Conservation (phyloP, 1,284 basidiomycete genomes). For the Sphaerobolus stellatus region DNA sequence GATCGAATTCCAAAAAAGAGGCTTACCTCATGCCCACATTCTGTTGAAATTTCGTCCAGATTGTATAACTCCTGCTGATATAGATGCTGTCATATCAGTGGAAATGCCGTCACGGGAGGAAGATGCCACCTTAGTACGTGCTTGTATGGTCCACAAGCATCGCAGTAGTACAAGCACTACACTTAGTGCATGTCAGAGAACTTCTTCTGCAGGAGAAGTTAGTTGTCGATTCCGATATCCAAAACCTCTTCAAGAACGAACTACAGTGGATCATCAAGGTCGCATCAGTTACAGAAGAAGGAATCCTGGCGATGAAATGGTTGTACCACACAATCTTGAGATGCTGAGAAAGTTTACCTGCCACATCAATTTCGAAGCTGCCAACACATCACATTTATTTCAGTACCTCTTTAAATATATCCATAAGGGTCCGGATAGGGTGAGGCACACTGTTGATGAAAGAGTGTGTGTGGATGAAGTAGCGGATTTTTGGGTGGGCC, state of each 20-base stretch:
- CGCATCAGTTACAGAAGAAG: constrained; percentile 30
- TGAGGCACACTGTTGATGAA: constrained; percentile 1
- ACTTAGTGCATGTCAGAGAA: constrained; percentile 38
- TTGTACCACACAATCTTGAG: constrained; percentile 41
- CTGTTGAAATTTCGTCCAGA: constrained; percentile 30
- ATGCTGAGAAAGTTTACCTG: constrained; percentile 31
- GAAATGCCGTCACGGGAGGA: constrained; percentile 45
- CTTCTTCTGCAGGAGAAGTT: constrained; percentile 36
- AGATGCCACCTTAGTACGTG: constrained; percentile 29
- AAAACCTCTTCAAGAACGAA: constrained; percentile 35
- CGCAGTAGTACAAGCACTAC: constrained; percentile 43
- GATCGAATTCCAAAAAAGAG: constrained; percentile 53
- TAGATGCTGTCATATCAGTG: constrained; percentile 44
- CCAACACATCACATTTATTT: constrained; percentile 29
- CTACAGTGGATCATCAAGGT: constrained; percentile 35
- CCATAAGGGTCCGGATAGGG: constrained; percentile 45
- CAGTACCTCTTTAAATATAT: constrained; percentile 51
- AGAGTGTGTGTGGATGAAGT: constrained; percentile 33
- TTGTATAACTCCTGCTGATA: constrained; percentile 30
- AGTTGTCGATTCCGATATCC: constrained; percentile 44
- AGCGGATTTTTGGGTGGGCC: constrained; percentile 31
- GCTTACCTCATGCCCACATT: constrained; percentile 49
- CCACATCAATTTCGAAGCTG: constrained; percentile 50
- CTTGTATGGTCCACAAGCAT: constrained; percentile 41
- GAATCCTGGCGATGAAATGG: constrained; percentile 31